Base-by-base conservation (phyloP, 176 grass and related monocot species). In the Guadua angustifolia region DNA sequence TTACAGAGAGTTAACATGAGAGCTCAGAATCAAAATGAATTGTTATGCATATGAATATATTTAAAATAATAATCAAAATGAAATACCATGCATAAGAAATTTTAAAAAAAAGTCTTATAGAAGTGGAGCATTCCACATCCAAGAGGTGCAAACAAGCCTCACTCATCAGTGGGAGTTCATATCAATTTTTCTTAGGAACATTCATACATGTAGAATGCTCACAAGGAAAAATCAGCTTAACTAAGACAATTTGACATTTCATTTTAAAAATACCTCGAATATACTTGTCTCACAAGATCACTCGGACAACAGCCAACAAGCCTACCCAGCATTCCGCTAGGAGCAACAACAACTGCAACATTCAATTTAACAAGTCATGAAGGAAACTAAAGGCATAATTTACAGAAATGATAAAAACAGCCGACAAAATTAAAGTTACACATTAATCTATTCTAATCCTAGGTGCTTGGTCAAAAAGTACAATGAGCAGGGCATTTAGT, bases 241-340 rank as follows among this genome's bases (percentile, higher is more conserved):
- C 5, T 71, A 55, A 56, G 39, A 25, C 9, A 24, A 66, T 69
- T 69, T 63, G 39, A 58, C n/a, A 57, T 64, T 55, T 55, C 18
- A 70, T 15, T 55, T 71, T 42, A 66, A 50, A 82, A 79, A 45
- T 93, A 98, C 96, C 96, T 95, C 68, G 76, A 85, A 74, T 98
- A 98, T 49, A 98, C 96, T 92, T 98, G 91, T 89, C 86, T 95
- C 40, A 95, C 93, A 63, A 98, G 96, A 83, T 98, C 96, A 94
- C 91, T 95, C 10, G 96, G 96, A 82, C 91, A 98, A 74, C 93
- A 98, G 56, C 96, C 96, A 4, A 92, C 89, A 82, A 98, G 96
- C 83, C 93, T 98, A 78, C 96, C 96, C 44, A 95, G 83, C 93
- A 95, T 98, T 59, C 96, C 96, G 90, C 88, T 95, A 74, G 96